Evolutionary conservation across 2,329 filamentous ascomycete genomes (phyloP).

Genomic region (Aureobasidium sp.): DNA sequence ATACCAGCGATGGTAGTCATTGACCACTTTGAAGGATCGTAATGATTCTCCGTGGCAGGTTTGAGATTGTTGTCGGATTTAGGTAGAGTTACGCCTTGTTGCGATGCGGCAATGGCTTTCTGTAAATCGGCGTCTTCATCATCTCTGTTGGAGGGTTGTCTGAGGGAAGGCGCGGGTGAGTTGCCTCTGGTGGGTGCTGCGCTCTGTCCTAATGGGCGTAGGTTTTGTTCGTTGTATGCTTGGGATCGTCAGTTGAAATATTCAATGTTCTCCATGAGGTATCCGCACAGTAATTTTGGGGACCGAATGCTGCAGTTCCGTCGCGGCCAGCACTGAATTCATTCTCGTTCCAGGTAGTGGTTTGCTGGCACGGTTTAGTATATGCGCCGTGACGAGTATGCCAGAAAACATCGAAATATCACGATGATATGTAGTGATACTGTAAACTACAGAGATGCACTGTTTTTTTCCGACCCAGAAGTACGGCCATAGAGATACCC

Average conservation of each 20-base stretch:
- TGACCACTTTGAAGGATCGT: slow-evolving; percentile 48
- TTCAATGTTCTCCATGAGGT: background rate
- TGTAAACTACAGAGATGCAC: background rate
- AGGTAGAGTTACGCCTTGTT: slow-evolving; percentile 42
- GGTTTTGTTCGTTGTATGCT: slow-evolving; percentile 17
- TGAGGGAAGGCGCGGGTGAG: slow-evolving; percentile 19
- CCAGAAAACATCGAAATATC: background rate
- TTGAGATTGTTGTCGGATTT: slow-evolving; percentile 34
- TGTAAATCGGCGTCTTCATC: slow-evolving; percentile 24
- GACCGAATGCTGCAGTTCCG: slow-evolving; percentile 17
- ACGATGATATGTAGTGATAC: background rate
- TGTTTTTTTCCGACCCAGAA: background rate
- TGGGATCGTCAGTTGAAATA: background rate
- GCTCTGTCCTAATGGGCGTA: slow-evolving; percentile 22
- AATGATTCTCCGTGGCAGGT: slow-evolving; percentile 46
- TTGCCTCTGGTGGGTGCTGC: slow-evolving; percentile 24
- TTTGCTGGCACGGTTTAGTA: slow-evolving; percentile 4
- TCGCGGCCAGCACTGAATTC: slow-evolving; percentile 22
- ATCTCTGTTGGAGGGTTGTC: slow-evolving; percentile 20
- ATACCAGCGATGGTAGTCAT: slow-evolving; percentile 30
- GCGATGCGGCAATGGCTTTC: slow-evolving; percentile 19
- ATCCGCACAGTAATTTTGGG: slow-evolving; percentile 3
- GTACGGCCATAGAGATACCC: background rate
- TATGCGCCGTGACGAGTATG: background rate
- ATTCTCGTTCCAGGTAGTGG: slow-evolving; percentile 22